Percentiles rank a stretch among this genome's conserved stretches.
phyloP scores from a whole-genome alignment of 139 green algal species.

The Closterium sp. region DNA sequence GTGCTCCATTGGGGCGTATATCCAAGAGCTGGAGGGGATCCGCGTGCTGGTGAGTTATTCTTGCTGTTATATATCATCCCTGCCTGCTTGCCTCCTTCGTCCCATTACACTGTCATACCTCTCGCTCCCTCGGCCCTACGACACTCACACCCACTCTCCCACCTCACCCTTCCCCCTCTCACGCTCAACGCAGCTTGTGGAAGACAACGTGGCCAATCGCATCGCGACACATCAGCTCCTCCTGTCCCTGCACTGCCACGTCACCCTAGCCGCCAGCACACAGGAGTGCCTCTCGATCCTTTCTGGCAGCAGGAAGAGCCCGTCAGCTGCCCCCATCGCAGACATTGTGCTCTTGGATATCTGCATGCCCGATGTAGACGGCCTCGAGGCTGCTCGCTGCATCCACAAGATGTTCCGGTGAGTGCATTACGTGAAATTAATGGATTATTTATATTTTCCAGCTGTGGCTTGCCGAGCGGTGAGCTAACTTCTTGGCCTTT shows the following conservation, averaged over 20 bases:
- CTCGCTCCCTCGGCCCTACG: no score
- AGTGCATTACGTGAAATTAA: no score
- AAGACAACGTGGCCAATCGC: constrained; percentile 57
- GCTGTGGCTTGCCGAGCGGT: no score
- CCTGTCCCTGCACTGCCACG: constrained; percentile 35
- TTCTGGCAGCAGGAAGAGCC: background rate
- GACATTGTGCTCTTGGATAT: constrained; percentile 30
- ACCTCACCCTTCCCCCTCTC: background rate
- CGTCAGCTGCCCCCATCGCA: background rate
- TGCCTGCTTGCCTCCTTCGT: background rate
- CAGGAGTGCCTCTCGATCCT: constrained; percentile 7
- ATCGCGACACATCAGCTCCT: constrained; percentile 60
- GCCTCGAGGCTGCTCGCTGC: constrained; percentile 29
- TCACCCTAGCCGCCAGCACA: background rate
- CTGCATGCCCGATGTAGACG: constrained; percentile 37
- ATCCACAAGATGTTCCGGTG: constrained; percentile 12
- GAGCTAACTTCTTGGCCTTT: background rate
- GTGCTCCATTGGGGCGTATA: background rate
- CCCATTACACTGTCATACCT: no score
- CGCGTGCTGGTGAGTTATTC: background rate
- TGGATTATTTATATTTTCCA: no score
- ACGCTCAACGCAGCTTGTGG: background rate
- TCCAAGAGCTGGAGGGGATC: background rate
- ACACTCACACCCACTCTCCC: no score
- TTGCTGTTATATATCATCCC: no score